phyloP scores from a whole-genome alignment of 106 monocot genomes.

The Dendrobium catenatum region DNA sequence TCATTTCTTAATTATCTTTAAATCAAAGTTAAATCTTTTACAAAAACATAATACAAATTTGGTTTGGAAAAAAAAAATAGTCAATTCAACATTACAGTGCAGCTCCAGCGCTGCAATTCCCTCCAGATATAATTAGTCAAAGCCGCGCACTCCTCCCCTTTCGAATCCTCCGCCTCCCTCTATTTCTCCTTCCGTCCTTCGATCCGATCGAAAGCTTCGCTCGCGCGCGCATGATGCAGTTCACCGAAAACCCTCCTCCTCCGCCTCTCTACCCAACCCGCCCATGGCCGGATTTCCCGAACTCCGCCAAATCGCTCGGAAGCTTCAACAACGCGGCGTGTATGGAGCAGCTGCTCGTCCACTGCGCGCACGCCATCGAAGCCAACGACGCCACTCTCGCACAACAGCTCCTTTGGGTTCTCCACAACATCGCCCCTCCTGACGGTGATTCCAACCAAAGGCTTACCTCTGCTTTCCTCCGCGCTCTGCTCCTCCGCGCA shows the following conservation, averaged over 20 bases:
- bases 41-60: too few relatives aligned
- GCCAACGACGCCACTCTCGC: constrained; percentile 43
- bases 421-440: constrained; percentile 50
- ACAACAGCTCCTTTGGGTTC: constrained; percentile 68
- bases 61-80: too few relatives aligned
- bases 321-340: constrained; percentile 34
- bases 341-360: constrained; percentile 58
- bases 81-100: too few relatives aligned
- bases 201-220: neutral
- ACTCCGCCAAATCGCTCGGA: neutral
- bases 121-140: neutral
- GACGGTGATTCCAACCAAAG: constrained; percentile 49
- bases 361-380: constrained; percentile 57
- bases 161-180: constrained; percentile 2
- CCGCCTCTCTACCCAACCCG: neutral
- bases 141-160: neutral
- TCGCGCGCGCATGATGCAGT: constrained; percentile 11
- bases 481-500: constrained; percentile 39
- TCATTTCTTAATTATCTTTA: neutral
- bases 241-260: constrained; percentile 1
- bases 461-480: constrained; percentile 50
- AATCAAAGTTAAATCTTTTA: neutral
- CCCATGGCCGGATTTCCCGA: neutral
- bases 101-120: neutral
- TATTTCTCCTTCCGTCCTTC: neutral